These are phyloP conservation scores for Xylariaceae sp. DNA, from an alignment of 2,329 filamentous ascomycete genomes.

Conservation along the genomic window DNA sequence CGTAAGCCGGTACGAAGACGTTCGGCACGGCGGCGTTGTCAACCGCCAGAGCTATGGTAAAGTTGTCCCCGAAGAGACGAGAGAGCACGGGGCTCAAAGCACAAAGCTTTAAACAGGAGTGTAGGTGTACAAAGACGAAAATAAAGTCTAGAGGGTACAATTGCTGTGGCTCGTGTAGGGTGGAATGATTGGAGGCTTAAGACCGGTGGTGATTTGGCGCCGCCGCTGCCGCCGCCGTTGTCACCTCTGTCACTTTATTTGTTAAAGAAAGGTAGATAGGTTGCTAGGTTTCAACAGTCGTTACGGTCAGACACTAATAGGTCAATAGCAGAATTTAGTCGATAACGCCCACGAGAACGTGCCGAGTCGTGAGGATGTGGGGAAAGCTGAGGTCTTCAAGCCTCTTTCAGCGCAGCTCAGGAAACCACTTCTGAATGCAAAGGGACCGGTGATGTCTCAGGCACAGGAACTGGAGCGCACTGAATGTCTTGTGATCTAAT, in stretches of 20 bases:
- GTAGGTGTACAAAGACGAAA: conserved; percentile 5
- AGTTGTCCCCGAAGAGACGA: conserved; percentile 34
- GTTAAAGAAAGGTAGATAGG: too few species aligned
- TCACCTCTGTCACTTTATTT: too few species aligned
- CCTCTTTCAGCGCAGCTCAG: conserved; percentile 8
- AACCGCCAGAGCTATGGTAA: conserved; percentile 44
- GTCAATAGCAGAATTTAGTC: conserved; percentile 28
- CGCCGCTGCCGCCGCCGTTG: neutral
- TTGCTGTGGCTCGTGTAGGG: conserved; percentile 6
- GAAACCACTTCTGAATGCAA: conserved; percentile 4
- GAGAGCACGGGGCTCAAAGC: conserved; percentile 3
- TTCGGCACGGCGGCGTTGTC: conserved; percentile 41
- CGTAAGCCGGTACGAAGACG: conserved; percentile 43
- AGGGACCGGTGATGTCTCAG: neutral
- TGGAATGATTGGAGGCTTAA: neutral
- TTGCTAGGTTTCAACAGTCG: neutral
- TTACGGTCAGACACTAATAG: conserved; percentile 12
- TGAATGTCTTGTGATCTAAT: conserved; percentile 23
- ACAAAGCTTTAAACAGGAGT: conserved; percentile 9
- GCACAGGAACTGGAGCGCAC: conserved; percentile 10
- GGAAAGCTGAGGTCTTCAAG: conserved; percentile 28
- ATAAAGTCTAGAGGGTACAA: conserved; percentile 21
- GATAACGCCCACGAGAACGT: conserved; percentile 20
- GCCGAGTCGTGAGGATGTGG: conserved; percentile 16
- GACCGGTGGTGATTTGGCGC: neutral